These are phyloP conservation scores for Chlorociboria aeruginascens DNA, from an alignment of 495 filamentous ascomycete species.

Conservation along the genomic window DNA sequence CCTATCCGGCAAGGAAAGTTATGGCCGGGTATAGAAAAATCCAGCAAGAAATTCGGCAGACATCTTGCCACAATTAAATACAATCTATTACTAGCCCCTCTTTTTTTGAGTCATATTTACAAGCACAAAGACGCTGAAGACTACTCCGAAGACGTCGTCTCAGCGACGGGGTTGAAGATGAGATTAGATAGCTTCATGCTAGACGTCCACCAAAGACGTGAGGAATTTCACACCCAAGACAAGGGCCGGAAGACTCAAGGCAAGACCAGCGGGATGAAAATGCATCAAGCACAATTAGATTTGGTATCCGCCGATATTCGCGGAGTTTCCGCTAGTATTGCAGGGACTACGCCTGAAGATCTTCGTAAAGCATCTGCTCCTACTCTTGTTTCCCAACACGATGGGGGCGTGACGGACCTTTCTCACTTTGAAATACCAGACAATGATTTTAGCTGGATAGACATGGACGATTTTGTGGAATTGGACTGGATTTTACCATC, in stretches of 20 bases:
- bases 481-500: slow-evolving; percentile 91
- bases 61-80: slow-evolving; percentile 97
- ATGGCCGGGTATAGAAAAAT: slow-evolving; percentile 86
- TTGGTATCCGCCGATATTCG: slow-evolving; percentile 86
- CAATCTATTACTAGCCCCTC: slow-evolving; percentile 78
- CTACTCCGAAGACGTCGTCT: slow-evolving; percentile 64
- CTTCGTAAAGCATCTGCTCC: slow-evolving; percentile 48
- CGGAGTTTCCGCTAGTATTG: slow-evolving; percentile 84
- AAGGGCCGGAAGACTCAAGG: slow-evolving; percentile 58
- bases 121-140: slow-evolving; percentile 96
- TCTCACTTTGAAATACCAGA: slow-evolving; percentile 91
- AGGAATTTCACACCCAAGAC: slow-evolving; percentile 73
- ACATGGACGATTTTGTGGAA: slow-evolving; percentile 99
- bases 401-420: slow-evolving; percentile 46
- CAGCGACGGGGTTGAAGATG: slow-evolving; percentile 88
- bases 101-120: slow-evolving; percentile 94
- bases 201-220: slow-evolving; percentile 87
- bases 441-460: slow-evolving; percentile 88
- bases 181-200: slow-evolving; percentile 91
- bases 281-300: slow-evolving; percentile 87
- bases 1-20: slow-evolving; percentile 85
- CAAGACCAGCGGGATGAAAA: slow-evolving; percentile 83
- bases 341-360: slow-evolving; percentile 61
- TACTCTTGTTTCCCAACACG: slow-evolving; percentile 34
- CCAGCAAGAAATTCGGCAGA: slow-evolving; percentile 95